Percentiles rank a stretch among this genome's conserved stretches.
These are phyloP conservation scores for Wickerhamomyces bisporus DNA, from an alignment of 805 yeast species.

Conservation along the genomic window DNA sequence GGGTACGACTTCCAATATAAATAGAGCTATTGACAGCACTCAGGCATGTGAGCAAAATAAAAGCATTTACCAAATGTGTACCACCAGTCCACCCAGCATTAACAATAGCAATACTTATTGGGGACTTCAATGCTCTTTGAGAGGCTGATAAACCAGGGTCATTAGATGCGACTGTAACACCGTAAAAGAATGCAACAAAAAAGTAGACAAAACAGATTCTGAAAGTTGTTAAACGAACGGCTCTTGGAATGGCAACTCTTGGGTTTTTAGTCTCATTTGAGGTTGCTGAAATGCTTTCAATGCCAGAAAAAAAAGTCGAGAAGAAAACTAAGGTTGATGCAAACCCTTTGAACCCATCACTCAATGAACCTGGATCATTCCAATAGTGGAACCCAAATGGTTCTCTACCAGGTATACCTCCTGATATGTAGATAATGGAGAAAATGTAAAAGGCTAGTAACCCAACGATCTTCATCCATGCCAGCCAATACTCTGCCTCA, in stretches of 20 bases:
- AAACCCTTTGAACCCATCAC: conserved; percentile 47
- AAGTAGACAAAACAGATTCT: conserved; percentile 64
- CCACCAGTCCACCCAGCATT: conserved; percentile 63
- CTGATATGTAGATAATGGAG: conserved; percentile 39
- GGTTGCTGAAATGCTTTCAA: conserved; percentile 68
- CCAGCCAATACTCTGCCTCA: conserved; percentile 52
- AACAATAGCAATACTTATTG: conserved; percentile 65
- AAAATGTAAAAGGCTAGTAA: conserved; percentile 46
- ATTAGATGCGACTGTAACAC: conserved; percentile 61
- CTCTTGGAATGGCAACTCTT: conserved; percentile 63
- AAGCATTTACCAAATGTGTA: conserved; percentile 68
- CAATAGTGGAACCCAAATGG: conserved; percentile 29
- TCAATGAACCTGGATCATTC: conserved; percentile 29
- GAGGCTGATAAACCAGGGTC: conserved; percentile 42
- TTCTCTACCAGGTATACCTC: conserved; percentile 33
- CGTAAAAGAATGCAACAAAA: conserved; percentile 57
- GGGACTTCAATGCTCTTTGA: conserved; percentile 48
- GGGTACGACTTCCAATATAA: conserved; percentile 63
- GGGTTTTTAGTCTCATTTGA: conserved; percentile 73
- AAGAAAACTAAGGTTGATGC: conserved; percentile 62
- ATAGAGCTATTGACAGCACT: conserved; percentile 68
- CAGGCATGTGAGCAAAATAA: conserved; percentile 58
- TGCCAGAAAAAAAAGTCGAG: conserved; percentile 74
- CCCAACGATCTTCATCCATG: conserved; percentile 44
- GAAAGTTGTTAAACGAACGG: conserved; percentile 59